These are phyloP conservation scores for Dalechampia spathulata DNA, from an alignment of 441 rosid genomes.

Conservation along the genomic window DNA sequence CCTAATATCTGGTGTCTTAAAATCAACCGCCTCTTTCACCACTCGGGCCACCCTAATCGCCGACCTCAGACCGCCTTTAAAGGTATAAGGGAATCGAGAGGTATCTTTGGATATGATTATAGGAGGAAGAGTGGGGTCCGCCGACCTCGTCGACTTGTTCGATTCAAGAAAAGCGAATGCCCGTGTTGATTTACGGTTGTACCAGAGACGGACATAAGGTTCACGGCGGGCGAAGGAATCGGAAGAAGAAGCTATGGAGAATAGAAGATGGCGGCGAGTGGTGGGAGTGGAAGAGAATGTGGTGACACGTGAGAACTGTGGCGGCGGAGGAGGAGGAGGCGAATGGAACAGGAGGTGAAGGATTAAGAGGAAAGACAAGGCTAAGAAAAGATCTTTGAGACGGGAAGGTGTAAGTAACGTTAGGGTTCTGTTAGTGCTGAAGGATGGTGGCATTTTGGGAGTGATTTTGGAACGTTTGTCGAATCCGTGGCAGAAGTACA, in stretches of 20 bases:
- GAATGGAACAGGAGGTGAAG: slow-evolving; percentile 38
- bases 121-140: slow-evolving; percentile 48
- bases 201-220: slow-evolving; percentile 75
- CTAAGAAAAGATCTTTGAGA: slow-evolving; percentile 40
- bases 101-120: slow-evolving; percentile 44
- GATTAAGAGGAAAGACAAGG: slow-evolving; percentile 32
- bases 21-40: slow-evolving; percentile 72
- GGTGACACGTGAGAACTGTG: slow-evolving; percentile 17
- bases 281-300: slow-evolving; percentile 14
- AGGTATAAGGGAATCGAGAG: slow-evolving; percentile 65
- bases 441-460: slow-evolving; percentile 6
- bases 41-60: slow-evolving; percentile 78
- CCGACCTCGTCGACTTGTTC: slow-evolving; percentile 5
- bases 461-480: no score
- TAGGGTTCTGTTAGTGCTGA: slow-evolving; percentile 6
- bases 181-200: slow-evolving; percentile 49
- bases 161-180: slow-evolving; percentile 71
- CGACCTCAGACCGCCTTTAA: slow-evolving; percentile 64
- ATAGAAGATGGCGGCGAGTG: slow-evolving; percentile 57
- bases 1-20: slow-evolving; percentile 42
- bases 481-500: no score
- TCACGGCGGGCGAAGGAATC: slow-evolving; percentile 50
- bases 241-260: slow-evolving; percentile 75
- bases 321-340: slow-evolving; percentile 9
- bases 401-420: slow-evolving; percentile 30